A percentile compares a stretch with the other conserved stretches of the same genome.
Evolutionary conservation across 139 green algal genomes (phyloP).

Genomic region (Volvox reticuliferus): DNA sequence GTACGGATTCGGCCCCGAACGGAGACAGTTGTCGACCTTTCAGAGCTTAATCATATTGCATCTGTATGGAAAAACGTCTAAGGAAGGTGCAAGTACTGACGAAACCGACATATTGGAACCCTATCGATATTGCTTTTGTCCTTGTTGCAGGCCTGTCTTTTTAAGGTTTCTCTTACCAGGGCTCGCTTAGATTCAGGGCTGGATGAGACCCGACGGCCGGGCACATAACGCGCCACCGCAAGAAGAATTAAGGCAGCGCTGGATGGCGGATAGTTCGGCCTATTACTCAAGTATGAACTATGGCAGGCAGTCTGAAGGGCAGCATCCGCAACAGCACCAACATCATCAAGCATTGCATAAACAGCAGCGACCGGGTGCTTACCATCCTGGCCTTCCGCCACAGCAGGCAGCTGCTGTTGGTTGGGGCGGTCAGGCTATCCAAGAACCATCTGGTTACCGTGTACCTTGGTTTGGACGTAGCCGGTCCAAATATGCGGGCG

Average conservation of each 20-base stretch:
- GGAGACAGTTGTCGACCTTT: too few relatives aligned
- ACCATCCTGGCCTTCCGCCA: background rate
- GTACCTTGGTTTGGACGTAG: slow-evolving; percentile 80
- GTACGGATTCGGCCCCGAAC: too few relatives aligned
- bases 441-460: slow-evolving; percentile 64
- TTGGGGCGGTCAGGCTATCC: slow-evolving; percentile 80
- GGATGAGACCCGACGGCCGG: slow-evolving; percentile 28
- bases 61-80: too few relatives aligned
- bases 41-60: too few relatives aligned
- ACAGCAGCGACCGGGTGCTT: background rate
- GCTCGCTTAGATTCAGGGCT: background rate
- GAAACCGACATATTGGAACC: too few relatives aligned
- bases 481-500: slow-evolving; percentile 38
- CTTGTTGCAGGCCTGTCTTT: background rate
- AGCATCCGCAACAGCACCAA: background rate
- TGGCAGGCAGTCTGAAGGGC: slow-evolving; percentile 2
- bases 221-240: slow-evolving; percentile 12
- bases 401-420: slow-evolving; percentile 52
- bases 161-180: background rate
- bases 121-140: too few relatives aligned
- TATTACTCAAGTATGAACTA: slow-evolving; percentile 13
- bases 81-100: too few relatives aligned
- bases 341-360: slow-evolving; percentile 2
- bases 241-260: background rate
- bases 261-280: slow-evolving; percentile 27